Percentiles rank a stretch among this genome's conserved stretches.
Conservation (phyloP, 2,329 filamentous ascomycete genomes). For the Cladobotryum protrusum region DNA sequence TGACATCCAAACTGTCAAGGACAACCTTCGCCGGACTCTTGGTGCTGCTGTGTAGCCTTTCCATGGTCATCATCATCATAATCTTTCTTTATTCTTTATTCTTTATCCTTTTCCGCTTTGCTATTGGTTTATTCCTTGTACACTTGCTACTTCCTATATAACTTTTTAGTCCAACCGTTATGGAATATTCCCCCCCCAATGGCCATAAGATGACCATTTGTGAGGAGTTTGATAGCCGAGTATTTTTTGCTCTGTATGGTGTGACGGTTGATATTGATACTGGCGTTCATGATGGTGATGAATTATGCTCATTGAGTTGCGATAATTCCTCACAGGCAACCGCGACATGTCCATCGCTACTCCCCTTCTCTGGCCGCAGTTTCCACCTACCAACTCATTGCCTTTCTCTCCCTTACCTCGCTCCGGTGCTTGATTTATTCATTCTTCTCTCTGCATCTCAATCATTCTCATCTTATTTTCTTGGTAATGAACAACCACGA, state of each 20-base stretch:
- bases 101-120: neutral
- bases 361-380: neutral
- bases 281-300: too few species aligned
- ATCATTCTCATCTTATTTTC: neutral
- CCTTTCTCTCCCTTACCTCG: neutral
- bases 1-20: slow-evolving; percentile 52
- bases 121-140: neutral
- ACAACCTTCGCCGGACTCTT: slow-evolving; percentile 50
- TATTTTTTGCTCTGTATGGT: neutral
- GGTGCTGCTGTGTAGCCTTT: slow-evolving; percentile 23
- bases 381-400: too few species aligned
- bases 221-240: neutral
- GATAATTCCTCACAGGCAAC: neutral
- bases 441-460: neutral
- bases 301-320: too few species aligned
- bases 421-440: neutral
- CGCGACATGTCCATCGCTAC: neutral
- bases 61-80: neutral
- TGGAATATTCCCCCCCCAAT: neutral
- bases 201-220: neutral
- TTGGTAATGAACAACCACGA: neutral
- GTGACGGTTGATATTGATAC: neutral
- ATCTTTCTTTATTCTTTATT: neutral
- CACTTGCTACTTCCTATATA: too few species aligned
- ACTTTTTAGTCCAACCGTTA: neutral